Evolutionary conservation across 441 rosid genomes (phyloP).

Genomic region (Adansonia grandidieri): DNA sequence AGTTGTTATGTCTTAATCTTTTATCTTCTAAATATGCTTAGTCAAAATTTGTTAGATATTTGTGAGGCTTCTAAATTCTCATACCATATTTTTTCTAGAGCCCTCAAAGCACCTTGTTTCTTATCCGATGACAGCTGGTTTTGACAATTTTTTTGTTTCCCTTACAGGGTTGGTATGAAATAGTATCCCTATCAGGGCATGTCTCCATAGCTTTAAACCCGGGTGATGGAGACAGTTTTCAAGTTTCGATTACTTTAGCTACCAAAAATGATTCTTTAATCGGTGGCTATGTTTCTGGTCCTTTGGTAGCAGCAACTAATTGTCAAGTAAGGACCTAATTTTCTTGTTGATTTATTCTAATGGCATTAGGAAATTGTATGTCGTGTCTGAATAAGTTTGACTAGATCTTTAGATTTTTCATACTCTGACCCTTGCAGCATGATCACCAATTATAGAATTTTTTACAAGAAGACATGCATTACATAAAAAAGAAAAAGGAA

Average conservation of each 20-base stretch:
- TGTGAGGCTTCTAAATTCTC: constrained; percentile 3
- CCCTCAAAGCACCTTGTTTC: not conserved
- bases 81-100: not conserved
- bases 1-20: not conserved
- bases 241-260: not conserved
- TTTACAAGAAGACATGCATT: not conserved
- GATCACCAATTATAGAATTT: not conserved
- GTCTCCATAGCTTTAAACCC: not conserved
- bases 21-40: not conserved
- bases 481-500: not conserved
- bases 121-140: not conserved
- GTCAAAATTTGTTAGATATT: not conserved
- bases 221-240: not conserved
- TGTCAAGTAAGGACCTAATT: constrained; percentile 14
- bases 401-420: not conserved
- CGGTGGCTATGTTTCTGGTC: constrained; percentile 8
- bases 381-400: constrained; percentile 4
- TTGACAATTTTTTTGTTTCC: not conserved
- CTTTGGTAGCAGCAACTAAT: not conserved
- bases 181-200: not conserved
- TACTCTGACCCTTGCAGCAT: not conserved
- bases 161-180: constrained; percentile 5
- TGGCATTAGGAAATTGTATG: not conserved
- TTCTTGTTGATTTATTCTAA: not conserved
- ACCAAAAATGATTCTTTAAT: not conserved